Base-by-base conservation (phyloP, 495 filamentous ascomycete species). In the Tetracladium marchalianum region DNA sequence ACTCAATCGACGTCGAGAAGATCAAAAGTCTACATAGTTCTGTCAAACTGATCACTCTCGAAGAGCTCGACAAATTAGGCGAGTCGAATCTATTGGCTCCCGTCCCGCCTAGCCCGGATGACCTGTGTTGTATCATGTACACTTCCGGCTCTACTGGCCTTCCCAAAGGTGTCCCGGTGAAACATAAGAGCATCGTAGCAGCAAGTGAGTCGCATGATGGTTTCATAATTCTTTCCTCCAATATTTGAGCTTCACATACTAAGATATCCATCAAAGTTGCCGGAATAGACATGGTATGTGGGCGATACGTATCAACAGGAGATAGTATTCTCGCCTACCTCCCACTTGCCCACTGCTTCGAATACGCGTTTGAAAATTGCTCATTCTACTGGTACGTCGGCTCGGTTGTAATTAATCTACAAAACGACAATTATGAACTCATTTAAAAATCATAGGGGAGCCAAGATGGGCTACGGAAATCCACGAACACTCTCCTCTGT, bases 91-190 rank as follows among this genome's bases (percentile, higher is more conserved):
- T 75, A 4, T 76, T 78, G 37, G 87, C 95, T 4, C 78, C 85
- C 16, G 79, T 85, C 13, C 82, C 86, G 32, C 89, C 90, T 5
- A 63, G 70, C 15, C 75, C 85, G 1, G 86, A 95, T 39, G 90
- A 95, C 60, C 75, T 97, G 7, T 92, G 85, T 71, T 95, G 90
- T 62, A 92, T 97, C 62, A 97, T 97, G 90, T 97, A 96, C 70
- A 97, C 90, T 1, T 96, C 92, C 11, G 90, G 90, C 34, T 93
- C 90, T 13, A 96, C 92, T 1, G 90, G 90, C 36, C 75, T 87
- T 0, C 90, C 90, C 31, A 97, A 96, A 74, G 90, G 90, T 63
- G 90, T 97, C 16, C 80, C 87, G 17, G 65, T 97, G 51, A 92
- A 80, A 52, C 90, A 97, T 61, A 81, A 66, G 39, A 86, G 87